Percentiles rank a stretch among this genome's conserved stretches.
phyloP scores from a whole-genome alignment of 768 basidiomycete genomes.

The Mycena albidolilacea region DNA sequence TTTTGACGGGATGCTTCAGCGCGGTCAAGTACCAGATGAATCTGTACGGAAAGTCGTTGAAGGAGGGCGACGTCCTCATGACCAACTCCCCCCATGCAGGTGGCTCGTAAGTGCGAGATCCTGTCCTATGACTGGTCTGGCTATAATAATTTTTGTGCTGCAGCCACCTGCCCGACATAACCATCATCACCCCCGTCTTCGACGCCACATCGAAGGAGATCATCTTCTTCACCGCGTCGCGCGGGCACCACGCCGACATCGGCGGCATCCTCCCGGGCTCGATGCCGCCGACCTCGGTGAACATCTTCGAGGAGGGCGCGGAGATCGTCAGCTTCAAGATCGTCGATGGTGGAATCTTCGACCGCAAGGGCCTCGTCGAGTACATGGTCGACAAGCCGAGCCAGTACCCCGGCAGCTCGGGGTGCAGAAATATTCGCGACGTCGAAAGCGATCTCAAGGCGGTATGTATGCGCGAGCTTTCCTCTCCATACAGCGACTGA shows the following conservation, averaged over 20 bases:
- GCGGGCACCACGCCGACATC: conserved; percentile 96
- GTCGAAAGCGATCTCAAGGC: conserved; percentile 95
- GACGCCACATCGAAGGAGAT: conserved; percentile 74
- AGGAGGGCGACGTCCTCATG: conserved; percentile 94
- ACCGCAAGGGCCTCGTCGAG: conserved; percentile 79
- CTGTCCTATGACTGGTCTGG: not conserved
- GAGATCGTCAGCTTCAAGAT: conserved; percentile 94
- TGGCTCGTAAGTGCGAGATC: conserved; percentile 75
- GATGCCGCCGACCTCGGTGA: conserved; percentile 95
- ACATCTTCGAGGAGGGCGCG: conserved; percentile 95
- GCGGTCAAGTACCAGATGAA: conserved; percentile 94
- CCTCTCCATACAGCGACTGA: conserved; percentile 13
- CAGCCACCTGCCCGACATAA: conserved; percentile 87
- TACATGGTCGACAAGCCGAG: conserved; percentile 89
- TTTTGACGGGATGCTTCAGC: conserved; percentile 45
- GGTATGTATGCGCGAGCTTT: conserved; percentile 48
- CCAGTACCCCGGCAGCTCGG: conserved; percentile 87
- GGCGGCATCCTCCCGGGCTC: conserved; percentile 94
- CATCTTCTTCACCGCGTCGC: conserved; percentile 93
- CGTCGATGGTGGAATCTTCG: conserved; percentile 86
- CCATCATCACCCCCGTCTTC: conserved; percentile 95
- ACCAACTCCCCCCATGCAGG: conserved; percentile 93
- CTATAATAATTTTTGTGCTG: not conserved
- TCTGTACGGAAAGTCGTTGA: conserved; percentile 75
- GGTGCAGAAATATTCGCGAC: conserved; percentile 88